Evolutionary conservation across 2,329 filamentous ascomycete genomes (phyloP).

Genomic region (Didymella lethalis): DNA sequence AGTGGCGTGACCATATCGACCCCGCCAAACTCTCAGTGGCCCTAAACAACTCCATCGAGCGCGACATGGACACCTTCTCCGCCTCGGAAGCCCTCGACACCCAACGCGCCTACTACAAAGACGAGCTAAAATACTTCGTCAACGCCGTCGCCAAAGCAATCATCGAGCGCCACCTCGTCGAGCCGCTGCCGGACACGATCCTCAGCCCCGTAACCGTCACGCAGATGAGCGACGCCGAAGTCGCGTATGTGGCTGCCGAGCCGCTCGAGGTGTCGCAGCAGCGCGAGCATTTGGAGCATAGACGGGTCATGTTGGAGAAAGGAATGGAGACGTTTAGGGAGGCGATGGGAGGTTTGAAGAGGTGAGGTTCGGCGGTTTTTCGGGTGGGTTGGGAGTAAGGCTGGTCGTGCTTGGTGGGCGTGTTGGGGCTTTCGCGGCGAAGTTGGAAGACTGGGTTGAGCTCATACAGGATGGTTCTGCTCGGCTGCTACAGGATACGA

Average conservation of each 20-base stretch:
- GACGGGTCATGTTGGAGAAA: slow-evolving; percentile 47
- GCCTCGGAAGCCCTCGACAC: slow-evolving; percentile 49
- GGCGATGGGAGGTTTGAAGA: slow-evolving; percentile 33
- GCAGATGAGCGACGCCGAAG: slow-evolving; percentile 45
- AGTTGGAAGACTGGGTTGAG: too few relatives aligned
- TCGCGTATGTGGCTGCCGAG: slow-evolving; percentile 49
- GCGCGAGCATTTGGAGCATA: slow-evolving; percentile 39
- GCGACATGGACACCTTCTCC: slow-evolving; percentile 47
- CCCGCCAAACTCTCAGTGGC: neutral
- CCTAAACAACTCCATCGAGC: slow-evolving; percentile 21
- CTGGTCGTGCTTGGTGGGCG: too few relatives aligned
- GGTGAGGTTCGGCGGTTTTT: neutral
- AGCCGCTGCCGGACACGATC: slow-evolving; percentile 37
- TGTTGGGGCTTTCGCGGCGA: too few relatives aligned
- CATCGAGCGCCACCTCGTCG: slow-evolving; percentile 51
- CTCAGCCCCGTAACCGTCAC: slow-evolving; percentile 44
- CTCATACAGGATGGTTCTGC: too few relatives aligned
- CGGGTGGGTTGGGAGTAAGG: too few relatives aligned
- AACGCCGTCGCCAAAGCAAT: slow-evolving; percentile 47
- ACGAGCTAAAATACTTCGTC: slow-evolving; percentile 50
- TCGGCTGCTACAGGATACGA: too few relatives aligned
- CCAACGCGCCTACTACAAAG: slow-evolving; percentile 50
- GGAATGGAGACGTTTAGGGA: slow-evolving; percentile 45
- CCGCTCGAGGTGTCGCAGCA: slow-evolving; percentile 36
- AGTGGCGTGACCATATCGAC: neutral